Conservation (phyloP, 2,329 filamentous ascomycete species). For the Botryotinia convoluta region DNA sequence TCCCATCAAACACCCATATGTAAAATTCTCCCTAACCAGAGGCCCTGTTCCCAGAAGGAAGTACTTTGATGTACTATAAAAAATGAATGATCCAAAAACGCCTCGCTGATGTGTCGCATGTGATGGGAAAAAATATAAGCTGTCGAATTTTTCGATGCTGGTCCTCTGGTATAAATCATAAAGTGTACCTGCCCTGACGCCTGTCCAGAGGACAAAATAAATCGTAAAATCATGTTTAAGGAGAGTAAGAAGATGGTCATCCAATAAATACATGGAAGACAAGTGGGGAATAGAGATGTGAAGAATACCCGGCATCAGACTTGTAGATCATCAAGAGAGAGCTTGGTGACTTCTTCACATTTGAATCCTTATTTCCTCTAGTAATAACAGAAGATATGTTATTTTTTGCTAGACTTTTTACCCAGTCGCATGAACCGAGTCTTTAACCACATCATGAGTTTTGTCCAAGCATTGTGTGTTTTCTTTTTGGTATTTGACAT, state of each 20-base stretch:
- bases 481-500: constrained; percentile 48
- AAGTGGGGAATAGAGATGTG: not conserved
- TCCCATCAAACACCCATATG: constrained; percentile 10
- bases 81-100: constrained; percentile 15
- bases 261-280: not conserved
- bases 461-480: constrained; percentile 61
- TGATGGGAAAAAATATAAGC: constrained; percentile 18
- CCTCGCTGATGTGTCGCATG: constrained; percentile 22
- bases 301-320: not conserved
- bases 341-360: not conserved
- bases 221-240: constrained; percentile 7
- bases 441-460: constrained; percentile 62
- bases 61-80: constrained; percentile 17
- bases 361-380: not conserved
- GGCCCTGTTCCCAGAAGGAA: constrained; percentile 19
- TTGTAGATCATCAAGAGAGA: not conserved
- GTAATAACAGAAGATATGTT: not conserved
- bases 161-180: constrained; percentile 21
- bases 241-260: constrained; percentile 11
- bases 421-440: constrained; percentile 51
- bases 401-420: constrained; percentile 23
- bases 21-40: constrained; percentile 21
- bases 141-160: constrained; percentile 15
- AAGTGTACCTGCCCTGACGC: constrained; percentile 13
- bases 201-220: constrained; percentile 15